A percentile compares a stretch with the other conserved stretches of the same genome.
Conservation (phyloP, 202 grass and related monocot species). For the Schoenoplectus triqueter region DNA sequence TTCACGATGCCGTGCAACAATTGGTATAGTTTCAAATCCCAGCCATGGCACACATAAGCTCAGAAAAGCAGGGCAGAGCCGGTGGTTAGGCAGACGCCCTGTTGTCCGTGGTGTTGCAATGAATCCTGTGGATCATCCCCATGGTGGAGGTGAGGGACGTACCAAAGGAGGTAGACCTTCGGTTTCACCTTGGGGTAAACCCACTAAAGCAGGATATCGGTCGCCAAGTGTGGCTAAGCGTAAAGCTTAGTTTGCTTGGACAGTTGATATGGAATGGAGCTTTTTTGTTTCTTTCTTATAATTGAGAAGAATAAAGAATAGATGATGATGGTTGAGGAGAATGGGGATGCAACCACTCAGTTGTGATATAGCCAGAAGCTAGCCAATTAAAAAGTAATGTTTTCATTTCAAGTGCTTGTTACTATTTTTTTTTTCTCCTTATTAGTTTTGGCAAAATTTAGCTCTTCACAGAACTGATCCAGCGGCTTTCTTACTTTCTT, state of each 20-base stretch:
- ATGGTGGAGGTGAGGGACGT: constrained; percentile 41
- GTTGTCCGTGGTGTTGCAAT: constrained; percentile 41
- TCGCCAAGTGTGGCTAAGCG: constrained; percentile 20
- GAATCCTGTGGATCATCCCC: constrained; percentile 45
- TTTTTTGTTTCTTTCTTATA: constrained; percentile 35
- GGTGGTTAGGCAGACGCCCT: constrained; percentile 40
- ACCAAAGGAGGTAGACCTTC: constrained; percentile 41
- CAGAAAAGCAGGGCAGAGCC: constrained; percentile 38
- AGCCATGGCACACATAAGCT: constrained; percentile 35
- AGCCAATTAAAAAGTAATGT: neutral
- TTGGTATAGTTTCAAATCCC: constrained; percentile 35
- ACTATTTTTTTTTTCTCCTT: neutral
- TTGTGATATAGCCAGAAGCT: neutral
- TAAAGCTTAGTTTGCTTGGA: constrained; percentile 39
- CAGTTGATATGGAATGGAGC: constrained; percentile 20
- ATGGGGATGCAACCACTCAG: neutral
- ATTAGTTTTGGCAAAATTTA: neutral
- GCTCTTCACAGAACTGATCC: neutral
- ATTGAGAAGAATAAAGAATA: constrained; percentile 39
- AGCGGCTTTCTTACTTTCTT: neutral
- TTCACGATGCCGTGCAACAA: constrained; percentile 37
- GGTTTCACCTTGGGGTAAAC: constrained; percentile 44
- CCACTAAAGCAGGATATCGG: constrained; percentile 40
- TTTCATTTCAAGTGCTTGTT: neutral
- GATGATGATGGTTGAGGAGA: neutral